Evolutionary conservation across 1,139 yeast species (phyloP), one percentile per base, ranked within the genome.

Genomic region (Debaryomyces subglobosus): DNA sequence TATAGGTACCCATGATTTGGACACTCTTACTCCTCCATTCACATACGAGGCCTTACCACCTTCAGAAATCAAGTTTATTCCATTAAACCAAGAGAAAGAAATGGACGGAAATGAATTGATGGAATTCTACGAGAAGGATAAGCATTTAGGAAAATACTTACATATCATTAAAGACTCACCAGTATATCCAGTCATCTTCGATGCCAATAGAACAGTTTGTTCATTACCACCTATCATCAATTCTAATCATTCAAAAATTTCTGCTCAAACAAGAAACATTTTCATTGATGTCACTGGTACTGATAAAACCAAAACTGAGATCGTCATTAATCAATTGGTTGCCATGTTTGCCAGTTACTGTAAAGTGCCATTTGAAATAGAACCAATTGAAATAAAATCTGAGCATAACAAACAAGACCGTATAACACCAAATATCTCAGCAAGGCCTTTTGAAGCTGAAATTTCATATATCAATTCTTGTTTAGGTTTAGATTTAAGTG

Each of bases 221-320:
- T 92, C 98, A 10, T 71, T 95, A 74, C 99, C 99, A 44, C 99
- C 99, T 55, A 88, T 95, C 65, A 95, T 95, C 75, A 95, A 95
- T 75, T 87, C 96, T 34, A 86, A 95, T 63, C 89, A 80, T 64
- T 87, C 97, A 49, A 95, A 95, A 73, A 90, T 95, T 61, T 78
- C 95, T 29, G 71, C 91, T 56, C 79, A 89, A 53, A 92, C 99
- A 52, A 85, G 76, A 61, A 91, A 95, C 62, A 89, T 95, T 53
- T 90, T 94, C 71, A 85, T 95, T 60, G 99, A 95, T 58, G 83
- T 91, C 50, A 92, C 99, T 30, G 99, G 96, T 58, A 90, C 97
- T 47, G 99, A 95, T 69, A 87, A 75, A 69, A 91, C 98, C 54
- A 92, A 94, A 72, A 85, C 91, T 47, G 97, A 90, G 63, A 79